Evolutionary conservation across 331 rosid genomes (phyloP).

Genomic region (Malus hybrid): DNA sequence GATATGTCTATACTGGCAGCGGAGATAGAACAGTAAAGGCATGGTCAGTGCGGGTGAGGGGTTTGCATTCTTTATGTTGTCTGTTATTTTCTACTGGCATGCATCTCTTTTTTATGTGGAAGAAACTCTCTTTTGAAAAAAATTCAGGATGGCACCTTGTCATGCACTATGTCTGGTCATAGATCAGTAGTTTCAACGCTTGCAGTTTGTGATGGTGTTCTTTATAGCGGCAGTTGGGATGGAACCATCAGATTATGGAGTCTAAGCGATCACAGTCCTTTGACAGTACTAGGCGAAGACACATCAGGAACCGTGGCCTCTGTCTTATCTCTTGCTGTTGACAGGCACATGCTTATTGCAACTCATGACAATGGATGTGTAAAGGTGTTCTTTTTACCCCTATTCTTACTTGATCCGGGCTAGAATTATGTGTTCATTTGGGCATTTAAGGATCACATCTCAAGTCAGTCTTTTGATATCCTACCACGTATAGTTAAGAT

Average conservation of each 20-base stretch:
- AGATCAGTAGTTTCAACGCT: conserved; percentile 81
- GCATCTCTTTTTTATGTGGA: conserved; percentile 1
- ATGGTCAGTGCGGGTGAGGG: conserved; percentile 66
- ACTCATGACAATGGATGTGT: conserved; percentile 72
- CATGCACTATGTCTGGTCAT: conserved; percentile 79
- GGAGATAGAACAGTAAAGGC: conserved; percentile 89
- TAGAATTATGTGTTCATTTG: not conserved
- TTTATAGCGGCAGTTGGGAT: conserved; percentile 98
- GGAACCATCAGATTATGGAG: conserved; percentile 92
- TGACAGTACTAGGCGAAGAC: conserved; percentile 74
- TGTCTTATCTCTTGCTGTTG: conserved; percentile 51
- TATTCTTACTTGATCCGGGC: conserved; percentile 13
- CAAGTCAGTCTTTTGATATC: not conserved
- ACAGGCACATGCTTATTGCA: conserved; percentile 63
- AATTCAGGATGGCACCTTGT: conserved; percentile 61
- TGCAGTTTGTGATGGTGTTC: conserved; percentile 55
- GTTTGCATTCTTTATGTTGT: not conserved
- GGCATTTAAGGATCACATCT: not conserved
- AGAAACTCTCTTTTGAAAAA: conserved; percentile 4
- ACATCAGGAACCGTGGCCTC: conserved; percentile 42
- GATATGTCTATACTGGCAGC: conserved; percentile 66
- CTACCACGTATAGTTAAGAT: not conserved
- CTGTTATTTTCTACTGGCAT: not conserved
- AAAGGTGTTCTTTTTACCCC: conserved; percentile 51
- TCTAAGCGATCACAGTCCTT: conserved; percentile 68